phyloP scores from a whole-genome alignment of 176 grass and related monocot species.

The Aechmea fasciata region DNA sequence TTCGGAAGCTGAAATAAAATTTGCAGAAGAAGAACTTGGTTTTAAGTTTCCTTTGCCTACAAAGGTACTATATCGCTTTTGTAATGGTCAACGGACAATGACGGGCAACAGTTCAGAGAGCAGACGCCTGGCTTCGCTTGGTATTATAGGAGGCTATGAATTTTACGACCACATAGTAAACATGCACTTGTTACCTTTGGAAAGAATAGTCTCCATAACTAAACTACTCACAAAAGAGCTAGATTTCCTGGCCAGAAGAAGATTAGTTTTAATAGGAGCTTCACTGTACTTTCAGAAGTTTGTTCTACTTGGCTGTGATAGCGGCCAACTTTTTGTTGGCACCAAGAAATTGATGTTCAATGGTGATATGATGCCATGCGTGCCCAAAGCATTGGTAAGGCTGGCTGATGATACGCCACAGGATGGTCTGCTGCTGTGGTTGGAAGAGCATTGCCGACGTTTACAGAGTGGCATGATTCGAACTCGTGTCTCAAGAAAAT shows the following conservation, averaged over 20 bases:
- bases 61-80: slow-evolving; percentile 78
- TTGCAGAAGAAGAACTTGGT: slow-evolving; percentile 52
- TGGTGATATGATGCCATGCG: slow-evolving; percentile 72
- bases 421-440: slow-evolving; percentile 90
- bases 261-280: slow-evolving; percentile 51
- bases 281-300: slow-evolving; percentile 49
- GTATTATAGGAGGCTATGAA: slow-evolving; percentile 80
- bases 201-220: slow-evolving; percentile 46
- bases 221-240: slow-evolving; percentile 24
- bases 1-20: slow-evolving; percentile 61
- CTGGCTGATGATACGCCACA: slow-evolving; percentile 34
- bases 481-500: slow-evolving; percentile 25
- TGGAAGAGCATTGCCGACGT: slow-evolving; percentile 78
- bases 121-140: slow-evolving; percentile 25
- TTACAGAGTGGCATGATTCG: slow-evolving; percentile 70
- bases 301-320: slow-evolving; percentile 65
- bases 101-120: slow-evolving; percentile 7
- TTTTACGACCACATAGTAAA: slow-evolving; percentile 53
- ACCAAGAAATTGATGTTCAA: slow-evolving; percentile 32
- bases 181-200: slow-evolving; percentile 72
- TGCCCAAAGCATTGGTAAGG: slow-evolving; percentile 56
- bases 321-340: slow-evolving; percentile 72
- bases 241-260: slow-evolving; percentile 20
- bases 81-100: slow-evolving; percentile 73
- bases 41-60: slow-evolving; percentile 67